Percentiles rank a stretch among this genome's conserved stretches.
Conservation (phyloP, 208 protist genomes). For the Naegleria fowleri region DNA sequence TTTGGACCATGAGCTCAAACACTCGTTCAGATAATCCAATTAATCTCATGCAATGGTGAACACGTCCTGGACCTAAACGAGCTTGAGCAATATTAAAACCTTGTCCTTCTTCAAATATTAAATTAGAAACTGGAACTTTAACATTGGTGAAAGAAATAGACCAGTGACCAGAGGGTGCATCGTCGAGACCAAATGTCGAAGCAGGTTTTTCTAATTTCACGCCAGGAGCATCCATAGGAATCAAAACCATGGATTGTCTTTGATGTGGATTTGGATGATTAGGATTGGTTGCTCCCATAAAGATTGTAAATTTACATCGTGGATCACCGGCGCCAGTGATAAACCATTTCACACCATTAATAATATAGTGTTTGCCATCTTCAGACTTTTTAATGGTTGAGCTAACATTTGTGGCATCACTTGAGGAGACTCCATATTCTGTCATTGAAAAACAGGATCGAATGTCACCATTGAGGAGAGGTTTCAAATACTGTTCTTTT, state of each 20-base stretch:
- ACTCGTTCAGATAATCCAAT: conserved; percentile 60
- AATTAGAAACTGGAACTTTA: conserved; percentile 51
- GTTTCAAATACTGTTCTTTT: conserved; percentile 56
- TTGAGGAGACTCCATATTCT: conserved; percentile 55
- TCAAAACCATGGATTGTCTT: conserved; percentile 69
- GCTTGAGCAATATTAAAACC: conserved; percentile 69
- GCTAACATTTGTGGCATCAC: conserved; percentile 49
- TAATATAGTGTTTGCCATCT: conserved; percentile 53
- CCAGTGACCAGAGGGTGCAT: conserved; percentile 57
- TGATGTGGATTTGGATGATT: conserved; percentile 36
- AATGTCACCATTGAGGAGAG: conserved; percentile 60
- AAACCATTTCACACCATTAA: conserved; percentile 71
- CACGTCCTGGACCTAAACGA: conserved; percentile 42
- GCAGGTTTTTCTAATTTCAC: conserved; percentile 53
- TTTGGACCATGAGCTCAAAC: conserved; percentile 49
- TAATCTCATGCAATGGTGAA: conserved; percentile 79
- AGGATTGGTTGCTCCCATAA: conserved; percentile 58
- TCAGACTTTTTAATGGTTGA: conserved; percentile 27
- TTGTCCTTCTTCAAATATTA: conserved; percentile 61
- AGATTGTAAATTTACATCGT: conserved; percentile 40
- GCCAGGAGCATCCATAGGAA: conserved; percentile 61
- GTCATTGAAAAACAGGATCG: conserved; percentile 70
- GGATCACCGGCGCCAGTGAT: conserved; percentile 51
- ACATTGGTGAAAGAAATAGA: conserved; percentile 56
- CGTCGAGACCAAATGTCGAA: conserved; percentile 57